Percentiles rank a stretch among this genome's conserved stretches.
Evolutionary conservation across 2,329 filamentous ascomycete genomes (phyloP).

Genomic region (Beauveria pseudobassiana): DNA sequence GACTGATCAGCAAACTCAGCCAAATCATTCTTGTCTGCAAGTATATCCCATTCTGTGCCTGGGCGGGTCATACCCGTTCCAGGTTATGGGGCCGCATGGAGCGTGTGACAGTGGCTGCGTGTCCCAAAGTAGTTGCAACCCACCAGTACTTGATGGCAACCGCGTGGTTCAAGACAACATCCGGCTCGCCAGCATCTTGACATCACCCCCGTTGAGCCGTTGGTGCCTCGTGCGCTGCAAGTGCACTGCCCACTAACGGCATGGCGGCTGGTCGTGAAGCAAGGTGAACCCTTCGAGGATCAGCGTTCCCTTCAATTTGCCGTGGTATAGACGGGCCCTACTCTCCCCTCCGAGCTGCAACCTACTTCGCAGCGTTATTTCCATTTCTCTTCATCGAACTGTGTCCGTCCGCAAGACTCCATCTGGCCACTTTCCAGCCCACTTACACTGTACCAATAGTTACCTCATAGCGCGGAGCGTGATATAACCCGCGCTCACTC

Average conservation of each 20-base stretch:
- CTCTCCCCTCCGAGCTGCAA: neutral
- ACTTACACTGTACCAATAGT: too few species aligned
- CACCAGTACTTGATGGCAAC: too few species aligned
- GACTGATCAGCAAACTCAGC: neutral
- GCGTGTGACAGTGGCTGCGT: neutral
- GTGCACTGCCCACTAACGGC: neutral
- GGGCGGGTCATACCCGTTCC: constrained; percentile 1
- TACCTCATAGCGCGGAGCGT: neutral
- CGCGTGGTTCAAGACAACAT: too few species aligned
- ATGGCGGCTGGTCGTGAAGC: neutral
- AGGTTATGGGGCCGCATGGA: constrained; percentile 7
- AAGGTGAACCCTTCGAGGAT: neutral
- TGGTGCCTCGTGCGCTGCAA: neutral
- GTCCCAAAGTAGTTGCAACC: too few species aligned
- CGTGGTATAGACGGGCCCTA: neutral
- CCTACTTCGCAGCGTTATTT: neutral
- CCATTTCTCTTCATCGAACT: neutral
- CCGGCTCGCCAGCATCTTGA: too few species aligned
- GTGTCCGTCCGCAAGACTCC: neutral
- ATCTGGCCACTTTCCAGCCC: neutral
- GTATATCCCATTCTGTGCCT: neutral
- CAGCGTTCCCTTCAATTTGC: neutral
- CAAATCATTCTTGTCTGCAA: neutral
- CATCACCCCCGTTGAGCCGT: too few species aligned
- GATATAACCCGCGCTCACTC: too few species aligned